Conservation (phyloP, 2,329 filamentous ascomycete species). For the Blastomyces gilchristii region DNA sequence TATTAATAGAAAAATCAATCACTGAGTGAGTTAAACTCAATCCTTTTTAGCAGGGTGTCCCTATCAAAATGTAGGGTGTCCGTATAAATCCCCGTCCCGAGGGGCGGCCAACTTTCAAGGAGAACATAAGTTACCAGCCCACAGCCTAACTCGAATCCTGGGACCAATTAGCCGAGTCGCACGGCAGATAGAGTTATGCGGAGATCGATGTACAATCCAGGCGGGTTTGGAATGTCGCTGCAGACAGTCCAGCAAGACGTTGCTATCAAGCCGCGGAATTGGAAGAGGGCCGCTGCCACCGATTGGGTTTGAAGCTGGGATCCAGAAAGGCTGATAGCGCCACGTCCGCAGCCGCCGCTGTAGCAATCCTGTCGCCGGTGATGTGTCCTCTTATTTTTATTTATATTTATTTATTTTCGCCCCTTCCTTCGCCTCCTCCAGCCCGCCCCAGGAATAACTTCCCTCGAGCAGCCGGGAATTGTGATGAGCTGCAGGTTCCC, state of each 20-base stretch:
- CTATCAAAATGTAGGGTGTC: too few relatives aligned
- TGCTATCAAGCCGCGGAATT: neutral
- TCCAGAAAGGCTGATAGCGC: neutral
- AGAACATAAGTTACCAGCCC: neutral
- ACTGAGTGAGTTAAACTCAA: too few relatives aligned
- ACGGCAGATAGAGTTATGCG: slow-evolving; percentile 1
- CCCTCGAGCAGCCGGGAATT: neutral
- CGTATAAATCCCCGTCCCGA: too few relatives aligned
- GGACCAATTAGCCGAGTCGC: slow-evolving; percentile 1
- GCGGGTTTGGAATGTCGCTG: neutral
- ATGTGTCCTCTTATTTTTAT: neutral
- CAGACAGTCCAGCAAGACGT: neutral
- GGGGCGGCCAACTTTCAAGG: too few relatives aligned
- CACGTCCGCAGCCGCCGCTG: neutral
- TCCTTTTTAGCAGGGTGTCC: too few relatives aligned
- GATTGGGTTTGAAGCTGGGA: neutral
- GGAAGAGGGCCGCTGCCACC: too few relatives aligned
- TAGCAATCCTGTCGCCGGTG: neutral
- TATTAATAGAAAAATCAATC: too few relatives aligned
- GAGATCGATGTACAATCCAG: neutral
- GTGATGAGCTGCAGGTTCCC: slow-evolving; percentile 11
- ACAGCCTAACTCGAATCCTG: neutral
- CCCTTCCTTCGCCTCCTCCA: neutral
- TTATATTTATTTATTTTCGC: too few relatives aligned
- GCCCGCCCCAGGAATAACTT: slow-evolving; percentile 1